Base-by-base conservation (phyloP, 2,329 filamentous ascomycete genomes). In the Monosporascus sp. region DNA sequence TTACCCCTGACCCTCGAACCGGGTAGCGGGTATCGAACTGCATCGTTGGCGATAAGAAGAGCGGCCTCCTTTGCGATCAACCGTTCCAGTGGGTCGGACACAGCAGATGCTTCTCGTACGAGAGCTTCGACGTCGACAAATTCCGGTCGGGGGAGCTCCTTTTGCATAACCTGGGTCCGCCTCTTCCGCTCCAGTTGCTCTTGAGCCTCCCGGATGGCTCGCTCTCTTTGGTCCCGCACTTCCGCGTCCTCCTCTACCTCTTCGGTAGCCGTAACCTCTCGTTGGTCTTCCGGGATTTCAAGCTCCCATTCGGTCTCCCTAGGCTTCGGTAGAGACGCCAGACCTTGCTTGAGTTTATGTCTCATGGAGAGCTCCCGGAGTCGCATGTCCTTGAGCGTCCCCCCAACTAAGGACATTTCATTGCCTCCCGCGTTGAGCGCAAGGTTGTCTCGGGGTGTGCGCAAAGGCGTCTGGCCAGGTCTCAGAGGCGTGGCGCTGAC, bases 301-400 rank as follows among this genome's bases (percentile, higher is more conserved):
- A 97, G 83, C 61, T 97, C 94, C 87, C 90, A 97, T 60, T 97
- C 92, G 0, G 84, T 88, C 65, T 96, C 90, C 65, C 96, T 97
- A 0, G 94, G 94, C 65, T 89, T 95, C 1, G 94, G 94, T 17
- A 99, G 78, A 22, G 89, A 84, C 5, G 90, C 82, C n/a, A 99
- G 81, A 42, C 87, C 82, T 49, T 82, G 79, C 54, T 83, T 83
- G 6, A 99, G 75, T 57, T 86, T 83, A 55, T 83, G 80, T 44
- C 85, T 85, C 59, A 85, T 70, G 6, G 85, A 83, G 54, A 86
- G 76, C 56, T 96, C 86, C 22, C 83, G 83, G 61, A 88, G 72
- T 62, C 82, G 87, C 27, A 91, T 73, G 54, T 97, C 91, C 44
- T 83, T 81, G 3, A 90, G 89, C 2, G 92, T 96, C 50, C 85